A percentile compares a stretch with the other conserved stretches of the same genome.
Evolutionary conservation across 345 rosid species (phyloP).

Genomic region (Chamaenerion angustifolium): DNA sequence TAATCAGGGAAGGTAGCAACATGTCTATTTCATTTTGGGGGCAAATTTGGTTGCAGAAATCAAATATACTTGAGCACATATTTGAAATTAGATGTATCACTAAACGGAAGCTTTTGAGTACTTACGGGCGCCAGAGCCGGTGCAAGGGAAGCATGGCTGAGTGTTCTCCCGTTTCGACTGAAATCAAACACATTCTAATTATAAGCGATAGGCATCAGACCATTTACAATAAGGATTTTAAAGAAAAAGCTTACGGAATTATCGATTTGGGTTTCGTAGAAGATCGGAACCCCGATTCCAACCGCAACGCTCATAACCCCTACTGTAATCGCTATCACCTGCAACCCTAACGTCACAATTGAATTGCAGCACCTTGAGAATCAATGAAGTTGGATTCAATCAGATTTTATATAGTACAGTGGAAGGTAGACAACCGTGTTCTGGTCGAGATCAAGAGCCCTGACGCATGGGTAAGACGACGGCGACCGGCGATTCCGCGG

Average conservation of each 20-base stretch:
- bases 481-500: constrained; percentile 27
- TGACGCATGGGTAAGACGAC: constrained; percentile 38
- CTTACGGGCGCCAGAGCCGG: constrained; percentile 90
- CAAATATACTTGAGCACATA: background rate
- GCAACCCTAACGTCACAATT: background rate
- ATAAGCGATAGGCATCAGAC: background rate
- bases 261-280: constrained; percentile 77
- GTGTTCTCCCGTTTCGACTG: constrained; percentile 83
- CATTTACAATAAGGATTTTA: background rate
- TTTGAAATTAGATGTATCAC: background rate
- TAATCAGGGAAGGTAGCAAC: background rate
- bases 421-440: constrained; percentile 43
- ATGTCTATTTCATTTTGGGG: too few species aligned
- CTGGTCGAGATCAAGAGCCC: constrained; percentile 61
- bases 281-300: constrained; percentile 76
- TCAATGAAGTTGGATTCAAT: background rate
- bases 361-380: background rate
- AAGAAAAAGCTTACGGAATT: constrained; percentile 43
- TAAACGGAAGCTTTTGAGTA: background rate
- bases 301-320: constrained; percentile 70
- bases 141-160: constrained; percentile 92
- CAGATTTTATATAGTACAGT: background rate
- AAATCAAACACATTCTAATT: background rate
- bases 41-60: too few species aligned
- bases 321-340: constrained; percentile 73